Evolutionary conservation across 2,329 filamentous ascomycete species (phyloP).

Genomic region (Aspergillus sclerotialis): DNA sequence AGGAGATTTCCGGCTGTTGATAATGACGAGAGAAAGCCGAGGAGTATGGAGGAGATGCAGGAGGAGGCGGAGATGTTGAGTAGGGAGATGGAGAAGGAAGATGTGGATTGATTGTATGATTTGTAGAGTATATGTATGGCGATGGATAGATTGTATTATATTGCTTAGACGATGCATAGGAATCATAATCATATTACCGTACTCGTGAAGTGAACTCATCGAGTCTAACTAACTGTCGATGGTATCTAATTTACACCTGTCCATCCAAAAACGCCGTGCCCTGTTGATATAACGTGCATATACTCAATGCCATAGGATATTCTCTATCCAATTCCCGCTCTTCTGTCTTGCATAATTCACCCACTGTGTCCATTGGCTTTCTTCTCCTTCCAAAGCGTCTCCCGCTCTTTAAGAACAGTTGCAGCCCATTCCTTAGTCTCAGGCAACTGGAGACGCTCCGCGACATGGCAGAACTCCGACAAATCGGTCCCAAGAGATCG

Average conservation of each 20-base stretch:
- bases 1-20: slow-evolving; percentile 64
- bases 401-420: slow-evolving; percentile 68
- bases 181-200: not conserved
- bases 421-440: slow-evolving; percentile 77
- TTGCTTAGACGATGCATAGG: not conserved
- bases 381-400: slow-evolving; percentile 59
- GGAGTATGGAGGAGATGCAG: slow-evolving; percentile 69
- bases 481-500: slow-evolving; percentile 65
- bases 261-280: not conserved
- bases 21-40: slow-evolving; percentile 60
- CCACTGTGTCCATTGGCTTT: slow-evolving; percentile 3
- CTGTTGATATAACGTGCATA: not conserved
- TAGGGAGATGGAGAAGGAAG: slow-evolving; percentile 30
- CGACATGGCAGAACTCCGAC: slow-evolving; percentile 78
- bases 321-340: not conserved
- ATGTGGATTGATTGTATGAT: slow-evolving; percentile 26
- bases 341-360: not conserved
- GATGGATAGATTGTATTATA: not conserved
- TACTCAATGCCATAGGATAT: not conserved
- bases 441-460: slow-evolving; percentile 61
- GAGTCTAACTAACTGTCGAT: slow-evolving; percentile 7
- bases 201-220: not conserved
- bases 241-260: slow-evolving; percentile 8
- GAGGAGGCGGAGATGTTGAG: slow-evolving; percentile 55
- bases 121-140: not conserved